Base-by-base conservation (phyloP, 1,284 basidiomycete species). In the Pseudozyma flocculosa region DNA sequence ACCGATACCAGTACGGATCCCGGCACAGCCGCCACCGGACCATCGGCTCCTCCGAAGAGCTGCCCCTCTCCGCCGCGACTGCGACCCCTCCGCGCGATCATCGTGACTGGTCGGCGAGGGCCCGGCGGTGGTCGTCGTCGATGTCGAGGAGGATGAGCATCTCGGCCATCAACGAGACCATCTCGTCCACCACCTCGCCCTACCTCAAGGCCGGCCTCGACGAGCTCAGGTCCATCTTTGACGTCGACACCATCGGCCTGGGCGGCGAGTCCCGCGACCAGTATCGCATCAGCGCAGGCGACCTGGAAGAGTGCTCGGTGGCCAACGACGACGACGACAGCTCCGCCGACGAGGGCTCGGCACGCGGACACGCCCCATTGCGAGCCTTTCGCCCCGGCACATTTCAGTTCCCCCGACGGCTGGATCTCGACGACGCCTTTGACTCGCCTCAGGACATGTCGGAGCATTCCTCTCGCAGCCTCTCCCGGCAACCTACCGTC, bases 201-300 rank as follows among this genome's bases (percentile, higher is more conserved):
- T 68, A 61, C 29, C 57, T 70, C 41, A 59, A 60, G 26, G 68
- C 68, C 10, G 68, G 68, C 14, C 48, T 70, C n/a, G 61, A 70
- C 45, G 68, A 70, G 38, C 49, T 70, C 30, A 44, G 65, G 23
- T 64, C 61, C 45, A 70, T 70, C 43, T 70, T 70, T 56, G 68
- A 70, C 39, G 68, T 70, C 23, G 68, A 70, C 36, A 54, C 61
- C 3, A 49, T 64, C 13, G 55, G 61, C 19, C 39, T 23, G 14
- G 50, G 45, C 3, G 45, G 45, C 30, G 50, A 57, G n/a, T 54
- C 45, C 30, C 23, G 48, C 10, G 45, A 50, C 14, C 36, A 41
- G 24, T 21, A 37, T 11, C 26, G 26, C 26, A 29, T 29, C 26
- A 29, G 26, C 26, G 26, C 26, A 5, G 26, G 26, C 3, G 55